These are phyloP conservation scores for Stenogyne calaminthoides DNA, from an alignment of 305 asterid genomes.

Conservation along the genomic window DNA sequence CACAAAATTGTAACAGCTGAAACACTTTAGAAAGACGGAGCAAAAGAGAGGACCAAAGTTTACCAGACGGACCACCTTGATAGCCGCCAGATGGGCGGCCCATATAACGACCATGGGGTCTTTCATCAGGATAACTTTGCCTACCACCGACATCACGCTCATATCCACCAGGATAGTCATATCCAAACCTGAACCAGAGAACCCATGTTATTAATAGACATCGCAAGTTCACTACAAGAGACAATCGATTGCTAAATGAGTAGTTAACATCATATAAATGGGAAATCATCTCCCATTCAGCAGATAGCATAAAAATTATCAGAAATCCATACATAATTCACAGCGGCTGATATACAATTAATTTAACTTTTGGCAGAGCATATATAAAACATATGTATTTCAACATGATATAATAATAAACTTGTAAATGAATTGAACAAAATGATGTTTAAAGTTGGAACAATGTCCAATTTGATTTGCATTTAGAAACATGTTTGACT, in stretches of 20 bases:
- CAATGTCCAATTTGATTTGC: background rate
- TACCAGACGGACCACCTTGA: constrained; percentile 61
- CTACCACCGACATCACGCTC: constrained; percentile 88
- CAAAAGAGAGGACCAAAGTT: constrained; percentile 23
- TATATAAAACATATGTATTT: background rate
- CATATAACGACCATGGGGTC: constrained; percentile 78
- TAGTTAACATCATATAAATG: background rate
- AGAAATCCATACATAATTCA: background rate
- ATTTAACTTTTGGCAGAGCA: background rate
- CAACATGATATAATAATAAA: background rate
- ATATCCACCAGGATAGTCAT: constrained; percentile 81
- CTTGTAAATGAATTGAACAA: background rate
- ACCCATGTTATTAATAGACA: background rate
- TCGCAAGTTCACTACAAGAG: constrained; percentile 2
- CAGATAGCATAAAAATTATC: background rate
- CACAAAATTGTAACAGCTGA: constrained; percentile 39
- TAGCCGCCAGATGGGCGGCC: constrained; percentile 80
- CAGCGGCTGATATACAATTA: background rate
- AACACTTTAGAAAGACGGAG: constrained; percentile 1
- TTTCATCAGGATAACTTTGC: constrained; percentile 80
- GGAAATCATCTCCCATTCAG: background rate
- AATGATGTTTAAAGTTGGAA: background rate
- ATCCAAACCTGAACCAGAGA: constrained; percentile 58
- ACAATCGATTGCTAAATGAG: background rate
- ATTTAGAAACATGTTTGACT: background rate